phyloP scores from a whole-genome alignment of 2,329 filamentous ascomycete genomes.

The Xylariaceae sp. region DNA sequence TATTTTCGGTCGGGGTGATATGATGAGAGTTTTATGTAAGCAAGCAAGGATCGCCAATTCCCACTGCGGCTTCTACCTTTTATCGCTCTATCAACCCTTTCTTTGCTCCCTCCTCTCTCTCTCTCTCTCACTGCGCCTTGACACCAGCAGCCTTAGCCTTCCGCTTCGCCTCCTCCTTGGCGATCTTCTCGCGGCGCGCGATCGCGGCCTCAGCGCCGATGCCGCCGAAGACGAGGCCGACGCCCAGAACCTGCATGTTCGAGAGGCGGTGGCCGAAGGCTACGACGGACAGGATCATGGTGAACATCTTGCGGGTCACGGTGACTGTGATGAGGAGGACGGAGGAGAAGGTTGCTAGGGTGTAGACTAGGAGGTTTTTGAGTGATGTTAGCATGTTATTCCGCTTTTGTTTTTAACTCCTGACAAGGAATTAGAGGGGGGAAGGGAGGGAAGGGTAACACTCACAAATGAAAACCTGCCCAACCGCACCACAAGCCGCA shows the following conservation, averaged over 20 bases:
- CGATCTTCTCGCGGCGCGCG: constrained; percentile 75
- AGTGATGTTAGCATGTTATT: too few relatives aligned
- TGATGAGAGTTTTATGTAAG: background rate
- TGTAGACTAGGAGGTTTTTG: constrained; percentile 63
- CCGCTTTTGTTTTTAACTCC: constrained; percentile 19
- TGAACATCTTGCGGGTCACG: constrained; percentile 97
- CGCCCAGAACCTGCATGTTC: constrained; percentile 89
- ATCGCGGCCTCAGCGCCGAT: constrained; percentile 88
- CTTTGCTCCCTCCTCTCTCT: too few relatives aligned
- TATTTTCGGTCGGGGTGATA: too few relatives aligned
- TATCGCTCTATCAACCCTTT: too few relatives aligned
- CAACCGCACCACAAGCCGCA: constrained; percentile 82
- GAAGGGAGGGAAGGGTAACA: constrained; percentile 14
- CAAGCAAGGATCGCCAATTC: too few relatives aligned
- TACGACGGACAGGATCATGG: constrained; percentile 93
- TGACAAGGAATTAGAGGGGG: background rate
- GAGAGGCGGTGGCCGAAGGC: constrained; percentile 88
- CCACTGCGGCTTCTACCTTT: too few relatives aligned
- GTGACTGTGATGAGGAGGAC: constrained; percentile 93
- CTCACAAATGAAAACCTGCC: constrained; percentile 91
- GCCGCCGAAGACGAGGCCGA: constrained; percentile 88
- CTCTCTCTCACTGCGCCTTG: constrained; percentile 18
- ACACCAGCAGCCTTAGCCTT: constrained; percentile 36
- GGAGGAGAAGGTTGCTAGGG: constrained; percentile 85
- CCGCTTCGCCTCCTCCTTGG: constrained; percentile 65